Evolutionary conservation across 495 filamentous ascomycete genomes (phyloP), one percentile per base, ranked within the genome.

Genomic region (Penicillium ucsense): DNA sequence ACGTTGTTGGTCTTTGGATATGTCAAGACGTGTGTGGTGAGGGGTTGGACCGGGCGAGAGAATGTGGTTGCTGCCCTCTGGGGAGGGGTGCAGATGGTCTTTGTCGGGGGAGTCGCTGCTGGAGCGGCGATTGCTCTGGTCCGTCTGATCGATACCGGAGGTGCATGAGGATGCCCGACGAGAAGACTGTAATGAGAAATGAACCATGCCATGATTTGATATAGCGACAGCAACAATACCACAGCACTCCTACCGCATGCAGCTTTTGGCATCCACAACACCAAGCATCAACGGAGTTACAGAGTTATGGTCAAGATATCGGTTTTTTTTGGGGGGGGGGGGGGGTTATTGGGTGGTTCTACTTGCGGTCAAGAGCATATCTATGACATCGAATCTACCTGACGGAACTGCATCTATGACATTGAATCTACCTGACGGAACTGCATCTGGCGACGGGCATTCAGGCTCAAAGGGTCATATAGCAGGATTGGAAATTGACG

Each of bases 1-100:
- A 80, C 83, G 2, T 58, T 90, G 45, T 80, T 86, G 53, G 65
- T 66, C 0, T 90, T 90, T 61, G 85, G 86, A 2, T 84, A 83
- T 46, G 71, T 70, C 27, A 88, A 89, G 71, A 82, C 80, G n/a
- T 78, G 55, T 43, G 78, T 66, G 56, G 71, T 67, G 43, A 54
- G 57, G 32, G 68, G 63, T 45, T 73, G 60, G 69, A 49, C 43
- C 41, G 61, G 60, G 4, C 54, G 49, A 42, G 66, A 60, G 10
- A 71, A 75, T 43, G 51, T 77, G 36, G 29, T 65, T 44, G 68
- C 66, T 38, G 70, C 60, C 4, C 51, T 75, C 7, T 63, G 64
- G 52, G 71, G 70, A 5, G 83, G 82, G 3, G 48, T 80, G 7
- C 73, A 83, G 51, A 88, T 86, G 82, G 72, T 80, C 40, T 50